Evolutionary conservation across 2,329 filamentous ascomycete genomes (phyloP).

Genomic region (Lachnellula occidentalis): DNA sequence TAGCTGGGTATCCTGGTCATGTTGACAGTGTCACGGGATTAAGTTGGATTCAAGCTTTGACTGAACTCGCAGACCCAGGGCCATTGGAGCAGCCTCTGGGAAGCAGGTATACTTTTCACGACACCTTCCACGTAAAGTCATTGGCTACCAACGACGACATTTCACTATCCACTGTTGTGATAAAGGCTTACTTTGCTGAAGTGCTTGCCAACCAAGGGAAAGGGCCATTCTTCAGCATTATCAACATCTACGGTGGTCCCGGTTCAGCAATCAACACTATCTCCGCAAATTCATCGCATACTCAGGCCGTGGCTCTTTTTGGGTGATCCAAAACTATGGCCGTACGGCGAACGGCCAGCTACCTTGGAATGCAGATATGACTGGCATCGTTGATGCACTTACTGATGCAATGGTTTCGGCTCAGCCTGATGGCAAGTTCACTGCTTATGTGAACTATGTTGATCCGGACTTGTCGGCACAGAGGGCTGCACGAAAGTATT

Average conservation of each 20-base stretch:
- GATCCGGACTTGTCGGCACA: slow-evolving; percentile 15
- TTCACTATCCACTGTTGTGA: neutral
- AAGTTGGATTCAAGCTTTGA: slow-evolving; percentile 32
- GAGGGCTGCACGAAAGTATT: slow-evolving; percentile 18
- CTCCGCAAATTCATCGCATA: slow-evolving; percentile 9
- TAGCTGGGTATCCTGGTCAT: slow-evolving; percentile 32
- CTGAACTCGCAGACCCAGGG: slow-evolving; percentile 3
- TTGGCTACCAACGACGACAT: slow-evolving; percentile 26
- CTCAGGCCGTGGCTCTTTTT: slow-evolving; percentile 18
- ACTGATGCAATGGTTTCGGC: slow-evolving; percentile 17
- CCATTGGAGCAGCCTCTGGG: slow-evolving; percentile 35
- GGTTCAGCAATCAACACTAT: slow-evolving; percentile 13
- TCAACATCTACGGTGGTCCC: slow-evolving; percentile 21
- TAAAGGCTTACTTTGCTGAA: neutral
- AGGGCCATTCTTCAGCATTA: slow-evolving; percentile 19
- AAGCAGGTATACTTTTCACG: slow-evolving; percentile 33
- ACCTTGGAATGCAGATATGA: slow-evolving; percentile 14
- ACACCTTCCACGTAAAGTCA: slow-evolving; percentile 53
- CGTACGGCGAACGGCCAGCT: slow-evolving; percentile 4
- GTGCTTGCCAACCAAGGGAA: slow-evolving; percentile 10
- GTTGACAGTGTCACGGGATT: slow-evolving; percentile 20
- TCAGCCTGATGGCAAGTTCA: slow-evolving; percentile 24
- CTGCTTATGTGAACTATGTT: slow-evolving; percentile 24
- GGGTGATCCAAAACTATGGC: slow-evolving; percentile 22
- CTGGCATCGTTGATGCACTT: slow-evolving; percentile 10